A percentile compares a stretch with the other conserved stretches of the same genome.
Conservation (phyloP, 768 basidiomycete genomes). For the Lactarius pseudohatsudake region DNA sequence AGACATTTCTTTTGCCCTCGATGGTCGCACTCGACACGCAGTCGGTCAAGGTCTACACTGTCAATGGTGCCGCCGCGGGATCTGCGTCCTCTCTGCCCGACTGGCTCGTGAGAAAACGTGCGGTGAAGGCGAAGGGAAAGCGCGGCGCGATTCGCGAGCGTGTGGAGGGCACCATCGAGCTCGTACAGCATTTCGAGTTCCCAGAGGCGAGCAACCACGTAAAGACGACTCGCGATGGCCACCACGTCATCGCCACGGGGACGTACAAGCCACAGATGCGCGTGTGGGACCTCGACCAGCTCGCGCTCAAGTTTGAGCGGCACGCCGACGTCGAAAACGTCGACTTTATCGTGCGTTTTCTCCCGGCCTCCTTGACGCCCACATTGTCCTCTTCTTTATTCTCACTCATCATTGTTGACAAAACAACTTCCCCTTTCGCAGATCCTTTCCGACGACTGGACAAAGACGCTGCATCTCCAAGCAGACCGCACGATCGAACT, state of each 20-base stretch:
- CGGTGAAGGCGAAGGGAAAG: constrained; percentile 64
- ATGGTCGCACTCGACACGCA: constrained; percentile 36
- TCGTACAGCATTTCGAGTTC: constrained; percentile 95
- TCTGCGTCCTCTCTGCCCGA: constrained; percentile 92
- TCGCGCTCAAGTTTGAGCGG: constrained; percentile 92
- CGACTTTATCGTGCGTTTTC: constrained; percentile 91
- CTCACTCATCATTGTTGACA: background rate
- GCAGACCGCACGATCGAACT: constrained; percentile 92
- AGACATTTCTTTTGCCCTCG: background rate
- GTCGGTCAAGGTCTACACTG: constrained; percentile 86
- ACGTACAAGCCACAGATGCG: constrained; percentile 97
- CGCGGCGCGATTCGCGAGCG: constrained; percentile 60
- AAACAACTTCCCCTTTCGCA: constrained; percentile 35
- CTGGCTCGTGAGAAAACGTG: constrained; percentile 81
- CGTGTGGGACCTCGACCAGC: constrained; percentile 91
- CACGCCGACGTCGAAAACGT: constrained; percentile 97
- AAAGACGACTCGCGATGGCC: constrained; percentile 88
- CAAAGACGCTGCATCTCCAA: constrained; percentile 95
- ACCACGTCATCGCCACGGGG: constrained; percentile 91
- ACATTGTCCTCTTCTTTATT: constrained; percentile 1
- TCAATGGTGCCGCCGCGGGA: constrained; percentile 86
- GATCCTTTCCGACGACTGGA: constrained; percentile 98
- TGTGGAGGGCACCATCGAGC: constrained; percentile 81
- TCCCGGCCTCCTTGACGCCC: constrained; percentile 6
- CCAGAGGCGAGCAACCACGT: constrained; percentile 94